These are phyloP conservation scores for Candida patagonica DNA, from an alignment of 805 yeast species.

Conservation along the genomic window DNA sequence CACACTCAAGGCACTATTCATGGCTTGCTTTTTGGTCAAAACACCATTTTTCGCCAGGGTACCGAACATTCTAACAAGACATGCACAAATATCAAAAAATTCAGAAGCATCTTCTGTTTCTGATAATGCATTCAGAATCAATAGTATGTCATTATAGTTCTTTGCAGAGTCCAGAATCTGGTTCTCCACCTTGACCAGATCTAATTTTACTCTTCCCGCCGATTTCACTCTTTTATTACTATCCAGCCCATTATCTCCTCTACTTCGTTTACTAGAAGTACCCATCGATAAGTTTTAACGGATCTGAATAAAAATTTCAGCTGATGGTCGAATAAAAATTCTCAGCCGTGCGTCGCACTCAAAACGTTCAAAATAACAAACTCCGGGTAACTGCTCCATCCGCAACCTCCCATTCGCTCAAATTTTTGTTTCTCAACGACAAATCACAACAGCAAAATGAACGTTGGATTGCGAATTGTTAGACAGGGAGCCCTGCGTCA, in stretches of 20 bases:
- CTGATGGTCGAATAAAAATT: too few relatives aligned
- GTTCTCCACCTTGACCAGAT: not conserved
- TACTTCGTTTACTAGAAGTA: too few relatives aligned
- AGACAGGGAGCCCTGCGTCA: not conserved
- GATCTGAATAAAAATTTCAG: too few relatives aligned
- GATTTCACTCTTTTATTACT: not conserved
- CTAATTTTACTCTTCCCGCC: not conserved
- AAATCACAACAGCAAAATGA: slow-evolving; percentile 4
- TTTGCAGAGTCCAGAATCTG: slow-evolving; percentile 35
- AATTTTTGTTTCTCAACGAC: not conserved
- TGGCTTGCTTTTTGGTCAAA: slow-evolving; percentile 26
- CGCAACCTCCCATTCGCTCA: slow-evolving; percentile 2
- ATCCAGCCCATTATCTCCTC: too few relatives aligned
- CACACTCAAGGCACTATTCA: slow-evolving; percentile 34
- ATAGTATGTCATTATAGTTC: slow-evolving; percentile 46
- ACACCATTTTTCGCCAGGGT: slow-evolving; percentile 35
- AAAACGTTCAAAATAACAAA: too few relatives aligned
- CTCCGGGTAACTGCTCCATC: slow-evolving; percentile 2
- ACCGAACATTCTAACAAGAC: slow-evolving; percentile 41
- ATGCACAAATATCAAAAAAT: slow-evolving; percentile 10
- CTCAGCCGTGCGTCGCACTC: too few relatives aligned
- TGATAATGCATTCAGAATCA: slow-evolving; percentile 35
- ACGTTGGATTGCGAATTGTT: slow-evolving; percentile 4
- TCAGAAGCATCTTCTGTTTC: slow-evolving; percentile 17
- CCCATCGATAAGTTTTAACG: too few relatives aligned